phyloP scores from a whole-genome alignment of 192 early-diverging fungal genomes.

The Cladochytrium replicatum region DNA sequence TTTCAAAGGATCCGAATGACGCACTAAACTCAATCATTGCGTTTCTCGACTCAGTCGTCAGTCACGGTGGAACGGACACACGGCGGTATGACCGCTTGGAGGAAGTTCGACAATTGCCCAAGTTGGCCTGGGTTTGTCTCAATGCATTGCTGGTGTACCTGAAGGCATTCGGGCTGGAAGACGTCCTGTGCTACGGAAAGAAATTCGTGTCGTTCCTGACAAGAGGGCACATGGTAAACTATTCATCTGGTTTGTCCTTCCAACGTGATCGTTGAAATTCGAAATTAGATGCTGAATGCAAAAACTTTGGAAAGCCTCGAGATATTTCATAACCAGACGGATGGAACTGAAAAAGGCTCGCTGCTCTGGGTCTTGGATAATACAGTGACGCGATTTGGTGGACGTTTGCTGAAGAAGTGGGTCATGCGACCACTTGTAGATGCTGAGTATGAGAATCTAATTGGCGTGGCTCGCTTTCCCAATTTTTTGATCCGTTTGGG shows the following conservation, averaged over 20 bases:
- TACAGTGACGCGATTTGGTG: constrained; percentile 56
- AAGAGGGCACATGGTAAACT: constrained; percentile 50
- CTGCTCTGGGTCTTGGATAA: constrained; percentile 56
- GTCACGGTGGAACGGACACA: background rate
- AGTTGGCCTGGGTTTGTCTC: constrained; percentile 25
- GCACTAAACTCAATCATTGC: background rate
- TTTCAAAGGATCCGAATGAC: background rate
- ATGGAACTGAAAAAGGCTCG: constrained; percentile 28
- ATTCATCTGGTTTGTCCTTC: no score
- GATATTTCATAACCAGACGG: constrained; percentile 46
- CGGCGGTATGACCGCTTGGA: constrained; percentile 19
- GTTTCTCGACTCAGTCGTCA: background rate
- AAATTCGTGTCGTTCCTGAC: constrained; percentile 49
- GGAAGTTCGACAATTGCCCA: constrained; percentile 24
- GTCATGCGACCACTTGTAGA: constrained; percentile 54
- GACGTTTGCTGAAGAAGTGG: constrained; percentile 58
- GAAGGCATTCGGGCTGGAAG: constrained; percentile 47
- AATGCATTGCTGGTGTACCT: constrained; percentile 53
- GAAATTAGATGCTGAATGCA: no score
- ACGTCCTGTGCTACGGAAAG: constrained; percentile 43
- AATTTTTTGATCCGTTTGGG: background rate
- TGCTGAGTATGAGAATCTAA: constrained; percentile 11
- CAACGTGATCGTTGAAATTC: no score
- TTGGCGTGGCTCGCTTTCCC: background rate
- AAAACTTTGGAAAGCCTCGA: constrained; percentile 58